phyloP scores from a whole-genome alignment of 108 stramenopile species.

The Poteriospumella lacustris region DNA sequence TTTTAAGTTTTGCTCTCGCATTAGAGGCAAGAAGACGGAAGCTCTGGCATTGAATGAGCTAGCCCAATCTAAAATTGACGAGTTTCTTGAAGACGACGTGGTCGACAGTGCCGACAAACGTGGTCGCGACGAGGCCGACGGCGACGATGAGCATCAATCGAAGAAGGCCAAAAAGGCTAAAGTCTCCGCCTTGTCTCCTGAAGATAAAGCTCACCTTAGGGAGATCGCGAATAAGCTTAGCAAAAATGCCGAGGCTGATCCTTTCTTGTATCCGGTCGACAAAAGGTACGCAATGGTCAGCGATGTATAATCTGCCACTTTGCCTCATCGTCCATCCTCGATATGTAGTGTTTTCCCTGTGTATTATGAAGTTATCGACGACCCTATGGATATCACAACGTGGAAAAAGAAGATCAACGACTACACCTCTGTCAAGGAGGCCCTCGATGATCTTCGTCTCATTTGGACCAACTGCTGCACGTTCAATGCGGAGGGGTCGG shows the following conservation, averaged over 20 bases:
- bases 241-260: background rate
- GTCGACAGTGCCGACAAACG: too few relatives aligned
- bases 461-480: slow-evolving; percentile 11
- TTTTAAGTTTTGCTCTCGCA: background rate
- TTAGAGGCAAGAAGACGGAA: background rate
- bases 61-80: too few relatives aligned
- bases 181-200: background rate
- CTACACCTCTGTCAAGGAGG: background rate
- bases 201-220: background rate
- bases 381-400: slow-evolving; percentile 20
- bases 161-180: background rate
- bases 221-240: background rate
- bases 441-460: background rate
- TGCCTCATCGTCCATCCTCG: background rate
- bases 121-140: too few relatives aligned
- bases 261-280: slow-evolving; percentile 26
- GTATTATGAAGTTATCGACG: slow-evolving; percentile 14
- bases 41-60: too few relatives aligned
- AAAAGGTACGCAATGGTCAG: background rate
- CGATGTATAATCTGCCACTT: background rate
- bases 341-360: background rate
- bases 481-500: slow-evolving; percentile 14
- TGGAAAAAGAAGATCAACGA: background rate
- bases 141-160: background rate
- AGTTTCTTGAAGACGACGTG: too few relatives aligned